Percentiles rank a stretch among this genome's conserved stretches.
Conservation (phyloP, 2,329 filamentous ascomycete genomes). For the Venturiaceae sp. region DNA sequence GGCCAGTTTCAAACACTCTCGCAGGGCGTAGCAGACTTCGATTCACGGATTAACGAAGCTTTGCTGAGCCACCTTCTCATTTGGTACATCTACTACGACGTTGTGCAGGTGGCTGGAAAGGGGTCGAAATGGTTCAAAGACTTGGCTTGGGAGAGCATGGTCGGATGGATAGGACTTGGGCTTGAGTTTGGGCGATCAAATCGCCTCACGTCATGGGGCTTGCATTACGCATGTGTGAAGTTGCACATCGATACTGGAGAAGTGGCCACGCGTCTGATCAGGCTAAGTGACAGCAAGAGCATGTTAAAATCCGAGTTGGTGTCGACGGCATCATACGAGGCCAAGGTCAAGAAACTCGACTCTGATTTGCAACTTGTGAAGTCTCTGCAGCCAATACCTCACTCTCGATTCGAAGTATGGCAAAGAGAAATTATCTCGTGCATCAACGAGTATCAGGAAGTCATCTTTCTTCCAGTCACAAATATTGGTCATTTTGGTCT, state of each 20-base stretch:
- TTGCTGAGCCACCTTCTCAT: constrained; percentile 16
- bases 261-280: not conserved
- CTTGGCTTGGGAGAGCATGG: not conserved
- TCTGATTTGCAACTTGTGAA: not conserved
- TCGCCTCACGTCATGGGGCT: not conserved
- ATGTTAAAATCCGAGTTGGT: not conserved
- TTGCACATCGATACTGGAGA: not conserved
- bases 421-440: not conserved
- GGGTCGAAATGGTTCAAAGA: not conserved
- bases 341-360: not conserved
- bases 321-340: not conserved
- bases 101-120: constrained; percentile 13
- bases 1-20: not conserved
- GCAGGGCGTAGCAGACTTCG: constrained; percentile 11
- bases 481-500: not conserved
- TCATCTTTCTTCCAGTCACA: not conserved
- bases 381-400: not conserved
- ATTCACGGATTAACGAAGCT: constrained; percentile 11
- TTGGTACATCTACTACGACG: constrained; percentile 18
- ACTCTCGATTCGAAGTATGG: not conserved
- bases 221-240: not conserved
- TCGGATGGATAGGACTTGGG: not conserved
- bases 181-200: not conserved
- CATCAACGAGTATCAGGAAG: not conserved
- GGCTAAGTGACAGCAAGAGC: not conserved